These are phyloP conservation scores for Apiospora phragmitis DNA, from an alignment of 2,329 filamentous ascomycete species.

Conservation along the genomic window DNA sequence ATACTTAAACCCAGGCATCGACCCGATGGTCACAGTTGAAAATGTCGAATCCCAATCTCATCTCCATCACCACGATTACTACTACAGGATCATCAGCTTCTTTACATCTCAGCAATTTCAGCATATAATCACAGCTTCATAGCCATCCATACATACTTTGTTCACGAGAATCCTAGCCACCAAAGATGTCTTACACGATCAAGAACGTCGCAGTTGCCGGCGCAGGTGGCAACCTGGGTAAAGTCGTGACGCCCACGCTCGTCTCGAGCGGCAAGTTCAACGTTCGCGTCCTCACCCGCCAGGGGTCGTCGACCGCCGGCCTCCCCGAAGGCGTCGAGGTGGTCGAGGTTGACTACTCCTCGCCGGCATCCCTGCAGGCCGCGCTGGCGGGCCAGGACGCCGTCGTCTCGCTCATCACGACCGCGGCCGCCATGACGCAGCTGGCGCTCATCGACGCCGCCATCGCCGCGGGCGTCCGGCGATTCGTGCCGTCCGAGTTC, in stretches of 20 bases:
- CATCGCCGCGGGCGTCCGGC: constrained; percentile 57
- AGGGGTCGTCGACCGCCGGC: constrained; percentile 34
- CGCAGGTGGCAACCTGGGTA: constrained; percentile 33
- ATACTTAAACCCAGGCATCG: neutral
- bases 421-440: constrained; percentile 44
- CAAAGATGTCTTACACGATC: neutral
- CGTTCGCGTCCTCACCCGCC: constrained; percentile 55
- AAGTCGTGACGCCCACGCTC: constrained; percentile 36
- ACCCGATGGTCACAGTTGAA: neutral
- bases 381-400: constrained; percentile 59
- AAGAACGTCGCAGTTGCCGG: constrained; percentile 16
- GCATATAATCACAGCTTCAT: neutral
- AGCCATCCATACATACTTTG: neutral
- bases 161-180: neutral
- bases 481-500: constrained; percentile 64
- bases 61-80: neutral
- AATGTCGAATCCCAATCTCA: neutral
- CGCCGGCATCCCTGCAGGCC: constrained; percentile 43
- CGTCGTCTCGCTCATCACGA: constrained; percentile 47
- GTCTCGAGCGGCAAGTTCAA: constrained; percentile 39
- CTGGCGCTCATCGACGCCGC: constrained; percentile 57
- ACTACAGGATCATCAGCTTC: neutral
- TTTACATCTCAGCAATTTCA: neutral
- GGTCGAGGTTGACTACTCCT: constrained; percentile 46
- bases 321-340: constrained; percentile 39